Conservation (phyloP, 495 filamentous ascomycete genomes). For the Neurospora sp. region DNA sequence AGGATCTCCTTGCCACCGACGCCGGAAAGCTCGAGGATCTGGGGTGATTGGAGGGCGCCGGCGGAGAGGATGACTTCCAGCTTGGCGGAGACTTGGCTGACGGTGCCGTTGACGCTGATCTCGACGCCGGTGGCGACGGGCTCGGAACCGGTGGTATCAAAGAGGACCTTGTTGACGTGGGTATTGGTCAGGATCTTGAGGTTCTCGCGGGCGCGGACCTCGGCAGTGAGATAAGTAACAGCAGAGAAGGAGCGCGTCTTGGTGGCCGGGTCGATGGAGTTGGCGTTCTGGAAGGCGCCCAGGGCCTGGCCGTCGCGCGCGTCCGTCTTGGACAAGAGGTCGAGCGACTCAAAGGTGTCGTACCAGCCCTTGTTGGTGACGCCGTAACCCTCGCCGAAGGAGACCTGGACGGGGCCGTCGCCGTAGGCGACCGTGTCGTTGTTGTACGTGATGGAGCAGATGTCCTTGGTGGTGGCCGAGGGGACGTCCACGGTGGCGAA, state of each 20-base stretch:
- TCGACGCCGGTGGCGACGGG: constrained; percentile 26
- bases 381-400: constrained; percentile 28
- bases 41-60: constrained; percentile 49
- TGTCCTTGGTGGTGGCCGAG: constrained; percentile 18
- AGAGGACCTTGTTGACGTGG: constrained; percentile 34
- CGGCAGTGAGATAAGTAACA: constrained; percentile 26
- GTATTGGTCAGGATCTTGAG: constrained; percentile 37
- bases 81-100: constrained; percentile 17
- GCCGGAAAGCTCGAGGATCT: constrained; percentile 62
- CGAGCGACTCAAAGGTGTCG: constrained; percentile 23
- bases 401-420: constrained; percentile 32
- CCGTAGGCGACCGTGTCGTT: constrained; percentile 20
- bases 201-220: constrained; percentile 30
- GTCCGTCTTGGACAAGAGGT: constrained; percentile 25
- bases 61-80: constrained; percentile 50
- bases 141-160: constrained; percentile 8
- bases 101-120: constrained; percentile 22
- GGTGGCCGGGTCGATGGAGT: constrained; percentile 32
- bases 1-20: constrained; percentile 63
- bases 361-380: constrained; percentile 28
- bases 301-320: constrained; percentile 27
- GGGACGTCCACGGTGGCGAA: constrained; percentile 27
- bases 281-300: constrained; percentile 37
- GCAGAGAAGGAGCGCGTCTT: constrained; percentile 29
- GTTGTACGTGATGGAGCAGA: constrained; percentile 22